Evolutionary conservation across 148 eudicot genomes (phyloP).

Genomic region (Rhododendron simsii): DNA sequence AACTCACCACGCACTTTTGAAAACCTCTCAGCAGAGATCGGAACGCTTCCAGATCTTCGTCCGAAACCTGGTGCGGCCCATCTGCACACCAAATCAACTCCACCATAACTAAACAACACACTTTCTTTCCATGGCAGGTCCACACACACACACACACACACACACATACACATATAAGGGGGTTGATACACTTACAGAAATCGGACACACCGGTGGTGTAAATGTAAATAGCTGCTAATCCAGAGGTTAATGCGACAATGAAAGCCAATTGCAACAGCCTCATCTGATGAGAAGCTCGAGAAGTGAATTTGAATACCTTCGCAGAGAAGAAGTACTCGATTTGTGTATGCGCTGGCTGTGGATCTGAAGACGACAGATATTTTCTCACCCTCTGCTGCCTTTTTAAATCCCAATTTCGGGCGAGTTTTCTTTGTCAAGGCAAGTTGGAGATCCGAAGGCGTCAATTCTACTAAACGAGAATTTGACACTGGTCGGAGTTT

Average conservation of each 20-base stretch:
- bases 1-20: slow-evolving; percentile 84
- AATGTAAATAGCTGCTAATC: slow-evolving; percentile 60
- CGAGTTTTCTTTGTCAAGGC: no score
- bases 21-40: slow-evolving; percentile 51
- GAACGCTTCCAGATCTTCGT: slow-evolving; percentile 68
- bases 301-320: neutral
- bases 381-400: no score
- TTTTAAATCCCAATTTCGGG: no score
- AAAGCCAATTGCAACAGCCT: slow-evolving; percentile 70
- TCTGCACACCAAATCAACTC: slow-evolving; percentile 32
- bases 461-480: neutral
- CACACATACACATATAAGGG: neutral
- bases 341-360: neutral
- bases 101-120: neutral
- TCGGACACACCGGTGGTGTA: slow-evolving; percentile 57
- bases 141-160: neutral
- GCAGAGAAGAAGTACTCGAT: neutral
- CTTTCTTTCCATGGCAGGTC: neutral
- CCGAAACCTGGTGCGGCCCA: slow-evolving; percentile 32
- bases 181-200: slow-evolving; percentile 25
- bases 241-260: slow-evolving; percentile 59
- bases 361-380: neutral
- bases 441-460: neutral
- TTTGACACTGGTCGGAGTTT: neutral
- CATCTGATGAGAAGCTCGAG: slow-evolving; percentile 32